Percentiles rank a stretch among this genome's conserved stretches.
Conservation (phyloP, 352 stramenopile species). For the Phytophthora hybrid region DNA sequence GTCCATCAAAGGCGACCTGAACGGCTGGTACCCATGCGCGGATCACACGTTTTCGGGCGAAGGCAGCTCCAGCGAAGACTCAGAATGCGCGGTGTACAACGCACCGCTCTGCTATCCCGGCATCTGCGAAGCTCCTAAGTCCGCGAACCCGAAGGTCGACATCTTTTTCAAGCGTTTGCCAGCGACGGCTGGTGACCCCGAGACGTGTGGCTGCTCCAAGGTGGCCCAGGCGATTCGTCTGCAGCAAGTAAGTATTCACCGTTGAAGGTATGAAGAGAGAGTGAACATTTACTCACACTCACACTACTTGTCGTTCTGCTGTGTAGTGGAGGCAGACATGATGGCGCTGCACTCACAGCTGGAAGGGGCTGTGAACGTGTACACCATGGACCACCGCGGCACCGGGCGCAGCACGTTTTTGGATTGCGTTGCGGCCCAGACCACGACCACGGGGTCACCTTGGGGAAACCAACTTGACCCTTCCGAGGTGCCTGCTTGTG, state of each 20-base stretch:
- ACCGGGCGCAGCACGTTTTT: constrained; percentile 44
- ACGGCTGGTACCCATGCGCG: constrained; percentile 44
- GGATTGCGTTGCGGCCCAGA: constrained; percentile 41
- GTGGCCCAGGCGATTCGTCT: constrained; percentile 43
- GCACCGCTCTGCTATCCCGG: constrained; percentile 49
- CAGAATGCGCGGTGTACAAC: constrained; percentile 46
- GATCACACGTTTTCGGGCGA: constrained; percentile 21
- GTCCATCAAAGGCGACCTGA: constrained; percentile 6
- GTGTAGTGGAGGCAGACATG: constrained; percentile 56
- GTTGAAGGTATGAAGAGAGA: too few species aligned
- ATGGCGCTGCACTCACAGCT: constrained; percentile 34
- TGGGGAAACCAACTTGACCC: constrained; percentile 22
- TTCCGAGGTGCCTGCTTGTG: constrained; percentile 40
- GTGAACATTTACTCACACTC: too few species aligned
- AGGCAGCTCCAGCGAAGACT: constrained; percentile 6
- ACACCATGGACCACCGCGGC: constrained; percentile 60
- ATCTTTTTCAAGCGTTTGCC: constrained; percentile 21
- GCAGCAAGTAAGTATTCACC: constrained; percentile 36
- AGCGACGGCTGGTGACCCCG: constrained; percentile 4
- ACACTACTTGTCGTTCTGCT: neutral
- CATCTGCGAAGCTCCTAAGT: constrained; percentile 34
- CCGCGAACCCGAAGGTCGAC: constrained; percentile 19
- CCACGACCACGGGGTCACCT: constrained; percentile 36
- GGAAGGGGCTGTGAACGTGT: constrained; percentile 46
- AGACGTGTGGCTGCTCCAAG: constrained; percentile 53